Conservation (phyloP, 768 basidiomycete species). For the Basidioascus undulatus region DNA sequence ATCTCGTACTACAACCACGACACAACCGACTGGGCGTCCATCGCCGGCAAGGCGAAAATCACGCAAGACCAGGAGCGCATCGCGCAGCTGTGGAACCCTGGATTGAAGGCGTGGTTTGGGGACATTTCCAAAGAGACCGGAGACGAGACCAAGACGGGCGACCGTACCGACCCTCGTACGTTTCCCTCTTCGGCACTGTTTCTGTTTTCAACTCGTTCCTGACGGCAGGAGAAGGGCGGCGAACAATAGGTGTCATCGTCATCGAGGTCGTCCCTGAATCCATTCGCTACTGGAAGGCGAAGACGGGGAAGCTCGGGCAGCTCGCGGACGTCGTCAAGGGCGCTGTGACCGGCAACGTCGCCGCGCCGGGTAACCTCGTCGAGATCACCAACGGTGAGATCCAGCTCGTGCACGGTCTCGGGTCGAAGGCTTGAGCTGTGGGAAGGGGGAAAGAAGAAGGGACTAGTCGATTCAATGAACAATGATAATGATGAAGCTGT, state of each 20-base stretch:
- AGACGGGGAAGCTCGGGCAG: conserved; percentile 5
- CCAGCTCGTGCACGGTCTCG: too few species aligned
- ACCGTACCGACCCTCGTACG: conserved; percentile 9
- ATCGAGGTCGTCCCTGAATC: conserved; percentile 10
- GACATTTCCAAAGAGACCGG: conserved; percentile 1
- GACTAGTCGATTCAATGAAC: too few species aligned
- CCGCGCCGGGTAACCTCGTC: conserved; percentile 11
- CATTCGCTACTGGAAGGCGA: conserved; percentile 9
- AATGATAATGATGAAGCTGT: too few species aligned
- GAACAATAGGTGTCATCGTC: too few species aligned
- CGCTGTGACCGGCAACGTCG: conserved; percentile 10
- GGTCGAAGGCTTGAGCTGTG: too few species aligned
- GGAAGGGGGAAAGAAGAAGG: too few species aligned
- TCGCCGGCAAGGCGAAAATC: conserved; percentile 10
- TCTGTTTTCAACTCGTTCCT: too few species aligned
- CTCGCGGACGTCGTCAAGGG: conserved; percentile 9
- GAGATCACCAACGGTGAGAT: too few species aligned
- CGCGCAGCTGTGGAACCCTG: conserved; percentile 8
- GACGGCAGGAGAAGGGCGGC: too few species aligned
- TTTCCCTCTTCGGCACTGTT: too few species aligned
- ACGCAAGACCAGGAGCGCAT: conserved; percentile 8
- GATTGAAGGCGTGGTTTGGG: conserved; percentile 7
- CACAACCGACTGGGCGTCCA: conserved; percentile 12
- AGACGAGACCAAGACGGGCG: conserved; percentile 7
- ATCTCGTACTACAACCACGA: conserved; percentile 8